Evolutionary conservation across 2,329 filamentous ascomycete species (phyloP), one percentile per base, ranked within the genome.

Genomic region (Ophiostoma triangulosporum): DNA sequence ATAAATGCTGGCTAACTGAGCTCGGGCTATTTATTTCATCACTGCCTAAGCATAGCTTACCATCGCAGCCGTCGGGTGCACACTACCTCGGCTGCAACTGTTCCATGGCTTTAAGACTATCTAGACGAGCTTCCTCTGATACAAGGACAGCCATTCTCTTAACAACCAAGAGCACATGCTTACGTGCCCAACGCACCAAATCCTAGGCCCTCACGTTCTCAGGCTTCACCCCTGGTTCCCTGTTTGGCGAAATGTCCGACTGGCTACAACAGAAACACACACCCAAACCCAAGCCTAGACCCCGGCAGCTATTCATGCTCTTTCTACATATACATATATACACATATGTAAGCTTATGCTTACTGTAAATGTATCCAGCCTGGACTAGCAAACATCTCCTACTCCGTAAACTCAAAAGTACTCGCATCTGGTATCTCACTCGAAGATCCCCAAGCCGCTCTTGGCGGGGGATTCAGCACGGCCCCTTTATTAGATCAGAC

Each of bases 181-280:
- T n/a, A 14, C 12, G 8, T 14, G 6, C 33, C 14, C 33, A 35
- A 35, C 33, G 43, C 46, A 36, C n/a, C 33, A 50, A 32, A 43
- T 49, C 14, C n/a, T 29, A 22, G 33, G 53, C 22, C 32, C 38
- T 43, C 20, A 17, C 20, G 38, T 26, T 20, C 38, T 43, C 38
- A 17, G 24, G n/a, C 36, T 40, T 12, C 36, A 43, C 43, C 53
- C 53, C 29, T 46, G 35, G 38, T 46, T 48, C 54, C 51, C 50
- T 48, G 35, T 35, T 20, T 46, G 17, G 17, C 27, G 48, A 53
- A 56, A 53, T 56, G 51, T 51, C 54, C 54, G 51, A 56, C 54
- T 56, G 51, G 51, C 36, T 53, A 22, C 54, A 53, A 22, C 48
- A 50, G 29, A 40, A 48, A 55, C 32, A 15, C 43, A 43, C 43